Evolutionary conservation across 495 filamentous ascomycete species (phyloP), one percentile per base, ranked within the genome.

Genomic region (Chaetomium cochliodes): DNA sequence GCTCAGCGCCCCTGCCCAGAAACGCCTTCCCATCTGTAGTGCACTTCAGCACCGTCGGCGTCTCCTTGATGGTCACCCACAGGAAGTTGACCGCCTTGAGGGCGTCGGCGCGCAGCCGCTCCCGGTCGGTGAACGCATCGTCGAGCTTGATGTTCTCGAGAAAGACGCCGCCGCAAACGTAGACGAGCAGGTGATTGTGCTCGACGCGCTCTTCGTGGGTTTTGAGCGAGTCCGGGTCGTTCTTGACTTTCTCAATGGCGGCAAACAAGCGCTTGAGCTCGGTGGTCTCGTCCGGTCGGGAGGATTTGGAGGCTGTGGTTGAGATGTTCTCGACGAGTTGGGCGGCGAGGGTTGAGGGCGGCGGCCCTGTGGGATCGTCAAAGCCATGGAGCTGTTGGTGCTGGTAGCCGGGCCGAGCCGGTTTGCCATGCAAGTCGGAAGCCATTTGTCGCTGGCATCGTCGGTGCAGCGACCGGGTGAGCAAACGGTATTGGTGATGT

Each of bases 141-240:
- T 89, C 81, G 65, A 80, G 78, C 23, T 72, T 75, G 5, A 88
- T 80, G 42, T 80, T 79, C 61, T 90, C 90, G 3, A 98, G 76
- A 23, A 93, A 90, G 51, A 91, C 91, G 69, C 90, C 86, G 56
- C 90, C 82, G 67, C 96, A 88, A 65, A 96, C 88, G 67, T 87
- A 88, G 41, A 98, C 87, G 26, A 98, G 82, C 75, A 90, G 88
- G 72, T 90, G 87, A 66, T 93, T 91, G 72, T 92, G 85, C 9
- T 86, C 82, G 55, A 90, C 74, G 65, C 87, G 86, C 58, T 90
- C 86, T 63, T 88, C 85, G 7, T 81, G 60, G n/a, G 80, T 71
- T 63, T 79, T 70, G 30, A 80, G 67, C n/a, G 74, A 66, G 11
- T 65, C 66, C 18, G 78, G 77, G 20, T 81, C 64, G 52, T 74